These are phyloP conservation scores for Punica granatum DNA, from an alignment of 345 rosid genomes.

Conservation along the genomic window DNA sequence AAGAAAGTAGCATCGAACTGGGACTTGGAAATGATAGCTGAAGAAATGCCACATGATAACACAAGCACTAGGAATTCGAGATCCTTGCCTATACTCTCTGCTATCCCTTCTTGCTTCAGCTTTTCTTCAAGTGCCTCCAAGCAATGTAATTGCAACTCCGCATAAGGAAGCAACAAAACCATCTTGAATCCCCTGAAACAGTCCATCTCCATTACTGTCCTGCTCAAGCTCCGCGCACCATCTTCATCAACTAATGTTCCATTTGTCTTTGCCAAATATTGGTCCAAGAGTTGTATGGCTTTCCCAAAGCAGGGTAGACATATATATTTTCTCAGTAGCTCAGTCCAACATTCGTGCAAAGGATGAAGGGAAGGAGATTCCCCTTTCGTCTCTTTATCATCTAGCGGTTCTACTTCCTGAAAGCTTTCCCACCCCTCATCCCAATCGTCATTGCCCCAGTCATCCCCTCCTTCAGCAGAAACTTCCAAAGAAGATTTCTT, in stretches of 20 bases:
- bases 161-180: constrained; percentile 66
- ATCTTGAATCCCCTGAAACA: constrained; percentile 49
- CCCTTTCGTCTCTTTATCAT: constrained; percentile 31
- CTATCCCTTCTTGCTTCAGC: constrained; percentile 53
- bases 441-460: constrained; percentile 82
- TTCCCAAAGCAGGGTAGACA: constrained; percentile 27
- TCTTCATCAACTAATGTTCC: constrained; percentile 50
- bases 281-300: constrained; percentile 52
- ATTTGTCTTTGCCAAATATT: constrained; percentile 40
- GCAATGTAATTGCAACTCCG: constrained; percentile 39
- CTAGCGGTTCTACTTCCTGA: constrained; percentile 54
- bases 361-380: constrained; percentile 45
- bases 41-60: constrained; percentile 51
- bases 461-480: constrained; percentile 36
- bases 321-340: constrained; percentile 40
- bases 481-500: constrained; percentile 29
- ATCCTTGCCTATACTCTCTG: constrained; percentile 33
- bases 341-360: constrained; percentile 71
- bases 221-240: constrained; percentile 42
- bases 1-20: constrained; percentile 45
- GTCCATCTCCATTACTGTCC: constrained; percentile 25
- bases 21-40: constrained; percentile 38
- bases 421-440: constrained; percentile 98
- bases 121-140: constrained; percentile 49
- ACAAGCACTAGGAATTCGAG: constrained; percentile 51